These are phyloP conservation scores for Wickerhamomyces chaumierensis DNA, from an alignment of 805 yeast species.

Conservation along the genomic window DNA sequence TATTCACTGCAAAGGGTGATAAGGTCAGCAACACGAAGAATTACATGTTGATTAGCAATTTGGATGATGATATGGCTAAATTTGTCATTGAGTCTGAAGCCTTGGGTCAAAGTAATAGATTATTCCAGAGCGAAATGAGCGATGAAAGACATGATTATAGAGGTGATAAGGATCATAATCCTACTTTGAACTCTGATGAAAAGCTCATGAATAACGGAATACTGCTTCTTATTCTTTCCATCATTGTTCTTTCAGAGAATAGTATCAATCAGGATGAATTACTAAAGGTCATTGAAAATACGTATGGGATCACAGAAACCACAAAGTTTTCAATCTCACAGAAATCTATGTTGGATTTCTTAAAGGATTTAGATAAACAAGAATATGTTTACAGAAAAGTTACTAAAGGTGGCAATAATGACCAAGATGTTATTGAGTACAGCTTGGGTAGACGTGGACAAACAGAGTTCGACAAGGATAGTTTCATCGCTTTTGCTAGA, in stretches of 20 bases:
- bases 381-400: slow-evolving; percentile 16
- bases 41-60: slow-evolving; percentile 9
- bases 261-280: slow-evolving; percentile 27
- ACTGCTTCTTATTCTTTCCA: slow-evolving; percentile 10
- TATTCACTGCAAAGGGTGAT: neutral
- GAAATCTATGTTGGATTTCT: slow-evolving; percentile 10
- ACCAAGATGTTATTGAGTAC: slow-evolving; percentile 19
- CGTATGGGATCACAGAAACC: slow-evolving; percentile 19
- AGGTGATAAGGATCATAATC: slow-evolving; percentile 9
- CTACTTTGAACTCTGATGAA: slow-evolving; percentile 9
- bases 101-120: slow-evolving; percentile 3
- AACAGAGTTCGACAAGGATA: slow-evolving; percentile 16
- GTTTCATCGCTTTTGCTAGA: slow-evolving; percentile 13
- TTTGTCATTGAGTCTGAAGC: slow-evolving; percentile 12
- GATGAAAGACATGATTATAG: slow-evolving; percentile 17
- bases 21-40: slow-evolving; percentile 1
- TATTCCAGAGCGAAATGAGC: slow-evolving; percentile 15
- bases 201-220: slow-evolving; percentile 14
- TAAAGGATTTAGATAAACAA: slow-evolving; percentile 15
- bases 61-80: slow-evolving; percentile 7
- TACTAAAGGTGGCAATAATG: slow-evolving; percentile 6
- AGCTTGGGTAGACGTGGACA: slow-evolving; percentile 19
- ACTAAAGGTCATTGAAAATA: slow-evolving; percentile 22
- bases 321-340: slow-evolving; percentile 6
- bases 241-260: slow-evolving; percentile 16